Evolutionary conservation across 2,329 filamentous ascomycete species (phyloP), one percentile per base, ranked within the genome.

Genomic region (Arthroderma sp.): DNA sequence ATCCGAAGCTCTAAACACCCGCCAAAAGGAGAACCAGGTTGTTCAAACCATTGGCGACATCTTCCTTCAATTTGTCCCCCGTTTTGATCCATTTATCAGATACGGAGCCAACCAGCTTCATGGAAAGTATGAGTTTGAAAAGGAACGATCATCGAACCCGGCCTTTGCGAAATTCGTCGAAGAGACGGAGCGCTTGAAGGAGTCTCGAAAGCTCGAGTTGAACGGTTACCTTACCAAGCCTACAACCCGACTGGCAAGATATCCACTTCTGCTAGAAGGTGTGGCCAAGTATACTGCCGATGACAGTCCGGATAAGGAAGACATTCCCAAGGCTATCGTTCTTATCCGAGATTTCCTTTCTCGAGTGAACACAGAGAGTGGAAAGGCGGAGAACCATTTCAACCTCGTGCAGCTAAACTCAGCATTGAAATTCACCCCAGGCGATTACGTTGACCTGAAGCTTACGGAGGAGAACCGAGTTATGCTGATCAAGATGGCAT

Each of bases 161-260:
- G 82, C 81, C 41, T 98, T 98, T 70, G 78, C 86, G 55, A 88
- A 87, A 66, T 96, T 97, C 65, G 93, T 97, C 25, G 93, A 98
- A 63, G 91, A 97, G 70, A 95, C 94, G 4, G 93, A 98, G 72
- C 81, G 93, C 59, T 82, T 95, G 64, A 96, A 96, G 71, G 93
- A 98, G 71, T 97, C 91, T 4, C 83, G 93, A 62, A 98, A 98
- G 73, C 79, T 98, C 51, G 93, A 98, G 72, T 77, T 98, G 59
- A 98, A 98, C 70, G 93, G 93, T 64, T 98, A 98, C 68, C 78
- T 98, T 55, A 98, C 93, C 7, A 98, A 98, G 72, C 93, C 93
- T 0, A 98, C 93, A 1, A 98, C 93, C 17, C 84, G 93, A 76
- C 76, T 98, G 66, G 93, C 93, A 43, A 83, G 93, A 71, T 98